phyloP scores from a whole-genome alignment of 192 early-diverging fungal genomes.

The Spinellus fusiger region DNA sequence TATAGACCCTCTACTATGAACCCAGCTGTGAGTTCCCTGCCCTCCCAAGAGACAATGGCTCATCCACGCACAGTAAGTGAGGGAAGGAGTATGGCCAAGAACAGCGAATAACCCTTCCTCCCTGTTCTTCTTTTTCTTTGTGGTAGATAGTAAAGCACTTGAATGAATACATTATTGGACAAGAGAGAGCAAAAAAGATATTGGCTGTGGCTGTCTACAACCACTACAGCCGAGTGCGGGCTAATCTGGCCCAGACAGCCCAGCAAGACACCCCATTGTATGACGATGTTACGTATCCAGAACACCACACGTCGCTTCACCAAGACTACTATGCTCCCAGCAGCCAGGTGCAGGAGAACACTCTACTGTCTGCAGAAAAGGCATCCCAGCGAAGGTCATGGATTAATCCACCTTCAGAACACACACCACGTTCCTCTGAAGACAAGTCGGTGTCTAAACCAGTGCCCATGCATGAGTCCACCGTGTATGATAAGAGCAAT shows the following conservation, averaged over 20 bases:
- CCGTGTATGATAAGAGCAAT: slow-evolving; percentile 85
- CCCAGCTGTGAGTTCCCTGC: too few species aligned
- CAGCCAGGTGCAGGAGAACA: not conserved
- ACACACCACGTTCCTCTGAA: not conserved
- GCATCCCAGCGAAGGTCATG: slow-evolving; percentile 13
- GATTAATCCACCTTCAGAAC: slow-evolving; percentile 28
- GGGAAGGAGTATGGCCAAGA: not conserved
- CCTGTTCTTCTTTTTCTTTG: not conserved
- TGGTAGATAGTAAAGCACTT: slow-evolving; percentile 66
- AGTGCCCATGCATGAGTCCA: slow-evolving; percentile 9
- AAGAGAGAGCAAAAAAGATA: slow-evolving; percentile 76
- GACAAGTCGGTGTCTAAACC: not conserved
- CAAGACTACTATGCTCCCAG: slow-evolving; percentile 9
- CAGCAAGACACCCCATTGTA: slow-evolving; percentile 5
- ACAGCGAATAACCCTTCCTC: not conserved
- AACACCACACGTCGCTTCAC: slow-evolving; percentile 10
- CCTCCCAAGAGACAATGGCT: too few species aligned
- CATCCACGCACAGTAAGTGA: too few species aligned
- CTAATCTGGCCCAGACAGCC: slow-evolving; percentile 48
- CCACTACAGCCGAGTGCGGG: slow-evolving; percentile 72
- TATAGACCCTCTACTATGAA: too few species aligned
- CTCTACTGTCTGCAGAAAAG: slow-evolving; percentile 3
- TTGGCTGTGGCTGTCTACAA: slow-evolving; percentile 82
- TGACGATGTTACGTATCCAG: slow-evolving; percentile 15
- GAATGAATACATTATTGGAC: slow-evolving; percentile 85